A percentile compares a stretch with the other conserved stretches of the same genome.
These are phyloP conservation scores for Aureobasidium sp. DNA, from an alignment of 2,329 filamentous ascomycete species.

Conservation along the genomic window DNA sequence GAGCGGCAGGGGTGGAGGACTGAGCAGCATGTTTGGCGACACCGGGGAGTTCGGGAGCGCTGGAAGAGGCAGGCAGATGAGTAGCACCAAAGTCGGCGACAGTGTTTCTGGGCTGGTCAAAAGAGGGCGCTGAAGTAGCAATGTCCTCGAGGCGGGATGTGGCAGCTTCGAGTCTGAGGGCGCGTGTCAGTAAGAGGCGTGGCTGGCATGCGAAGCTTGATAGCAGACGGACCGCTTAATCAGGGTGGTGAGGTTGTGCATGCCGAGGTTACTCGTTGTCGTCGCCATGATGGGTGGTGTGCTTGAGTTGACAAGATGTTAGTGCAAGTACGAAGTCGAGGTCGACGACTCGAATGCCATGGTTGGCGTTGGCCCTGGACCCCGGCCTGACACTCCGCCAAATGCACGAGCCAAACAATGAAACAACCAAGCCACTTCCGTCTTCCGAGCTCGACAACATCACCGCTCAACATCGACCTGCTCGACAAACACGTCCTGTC, in stretches of 20 bases:
- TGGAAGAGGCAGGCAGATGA: slow-evolving; percentile 23
- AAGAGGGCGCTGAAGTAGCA: slow-evolving; percentile 58
- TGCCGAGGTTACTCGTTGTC: slow-evolving; percentile 42
- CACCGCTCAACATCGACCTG: not conserved
- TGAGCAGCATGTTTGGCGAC: slow-evolving; percentile 17
- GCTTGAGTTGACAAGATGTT: not conserved
- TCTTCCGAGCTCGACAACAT: not conserved
- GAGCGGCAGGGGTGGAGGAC: slow-evolving; percentile 24
- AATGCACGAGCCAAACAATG: slow-evolving; percentile 4
- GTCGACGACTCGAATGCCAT: not conserved
- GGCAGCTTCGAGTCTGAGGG: slow-evolving; percentile 81
- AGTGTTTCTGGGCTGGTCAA: slow-evolving; percentile 35
- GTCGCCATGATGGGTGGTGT: slow-evolving; percentile 12
- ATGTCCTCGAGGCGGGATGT: slow-evolving; percentile 96
- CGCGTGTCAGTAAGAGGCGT: slow-evolving; percentile 36
- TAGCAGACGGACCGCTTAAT: slow-evolving; percentile 76
- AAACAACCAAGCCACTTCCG: slow-evolving; percentile 4
- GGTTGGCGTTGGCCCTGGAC: not conserved
- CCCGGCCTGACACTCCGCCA: slow-evolving; percentile 1
- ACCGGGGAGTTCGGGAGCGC: slow-evolving; percentile 22
- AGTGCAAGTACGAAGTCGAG: not conserved
- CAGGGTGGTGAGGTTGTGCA: slow-evolving; percentile 94
- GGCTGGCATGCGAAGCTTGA: not conserved
- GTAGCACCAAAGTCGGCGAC: slow-evolving; percentile 21
- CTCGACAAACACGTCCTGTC: not conserved